Percentiles rank a stretch among this genome's conserved stretches.
Evolutionary conservation across 148 eudicot species (phyloP).

Genomic region (Fagopyrum esculentum): DNA sequence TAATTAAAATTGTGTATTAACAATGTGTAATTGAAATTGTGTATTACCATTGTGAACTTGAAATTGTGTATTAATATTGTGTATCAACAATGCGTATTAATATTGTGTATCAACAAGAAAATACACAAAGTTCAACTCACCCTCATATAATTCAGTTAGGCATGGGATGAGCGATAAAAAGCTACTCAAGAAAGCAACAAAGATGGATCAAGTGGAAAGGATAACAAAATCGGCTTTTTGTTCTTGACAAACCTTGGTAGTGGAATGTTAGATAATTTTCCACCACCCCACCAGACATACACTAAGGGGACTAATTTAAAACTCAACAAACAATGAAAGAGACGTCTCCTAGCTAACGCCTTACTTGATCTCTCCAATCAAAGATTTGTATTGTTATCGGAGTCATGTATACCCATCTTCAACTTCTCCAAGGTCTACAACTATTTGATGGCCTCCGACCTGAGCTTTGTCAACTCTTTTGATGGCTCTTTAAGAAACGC

Average conservation of each 20-base stretch:
- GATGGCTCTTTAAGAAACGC: slow-evolving; percentile 38
- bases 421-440: slow-evolving; percentile 56
- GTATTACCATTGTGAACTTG: too few species aligned
- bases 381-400: slow-evolving; percentile 60
- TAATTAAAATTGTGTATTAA: too few species aligned
- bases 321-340: slow-evolving; percentile 17
- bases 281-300: too few species aligned
- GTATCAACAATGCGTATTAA: too few species aligned
- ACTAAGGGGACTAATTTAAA: too few species aligned
- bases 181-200: slow-evolving; percentile 22
- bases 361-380: slow-evolving; percentile 51
- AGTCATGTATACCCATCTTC: slow-evolving; percentile 65
- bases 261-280: too few species aligned
- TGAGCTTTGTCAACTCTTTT: slow-evolving; percentile 32
- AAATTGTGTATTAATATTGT: too few species aligned
- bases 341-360: slow-evolving; percentile 57
- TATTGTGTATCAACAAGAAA: too few species aligned
- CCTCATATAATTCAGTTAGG: neutral
- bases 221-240: slow-evolving; percentile 28
- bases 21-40: too few species aligned
- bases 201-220: slow-evolving; percentile 6
- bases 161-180: slow-evolving; percentile 25
- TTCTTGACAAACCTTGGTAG: slow-evolving; percentile 18
- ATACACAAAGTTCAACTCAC: too few species aligned
- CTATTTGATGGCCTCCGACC: slow-evolving; percentile 31